Conservation (phyloP, 2,329 filamentous ascomycete species). For the Chaetomiaceae sp. region DNA sequence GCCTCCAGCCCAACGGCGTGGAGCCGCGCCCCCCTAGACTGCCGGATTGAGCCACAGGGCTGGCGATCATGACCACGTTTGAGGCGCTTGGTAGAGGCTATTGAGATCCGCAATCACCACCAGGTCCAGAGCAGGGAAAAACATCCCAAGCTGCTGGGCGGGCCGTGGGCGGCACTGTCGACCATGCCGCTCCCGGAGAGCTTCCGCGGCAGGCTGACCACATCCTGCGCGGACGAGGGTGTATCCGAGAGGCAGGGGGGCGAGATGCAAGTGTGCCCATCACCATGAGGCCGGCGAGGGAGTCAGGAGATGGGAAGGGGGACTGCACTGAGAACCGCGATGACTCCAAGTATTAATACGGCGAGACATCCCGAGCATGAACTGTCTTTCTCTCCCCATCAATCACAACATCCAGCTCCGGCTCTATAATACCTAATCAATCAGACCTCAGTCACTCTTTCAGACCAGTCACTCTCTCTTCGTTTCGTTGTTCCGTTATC, state of each 20-base stretch:
- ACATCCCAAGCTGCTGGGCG: conserved; percentile 1
- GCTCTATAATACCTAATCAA: too few relatives aligned
- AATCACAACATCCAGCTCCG: conserved; percentile 2
- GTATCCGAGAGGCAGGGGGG: too few relatives aligned
- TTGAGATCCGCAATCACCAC: conserved; percentile 16
- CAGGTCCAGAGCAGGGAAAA: not conserved
- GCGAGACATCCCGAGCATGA: not conserved
- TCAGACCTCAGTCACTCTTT: too few relatives aligned
- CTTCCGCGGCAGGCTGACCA: too few relatives aligned
- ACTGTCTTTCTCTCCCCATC: not conserved
- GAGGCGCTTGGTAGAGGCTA: conserved; percentile 9
- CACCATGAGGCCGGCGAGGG: too few relatives aligned
- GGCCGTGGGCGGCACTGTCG: not conserved
- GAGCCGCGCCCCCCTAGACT: not conserved
- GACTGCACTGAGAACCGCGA: too few relatives aligned
- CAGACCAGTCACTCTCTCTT: too few relatives aligned
- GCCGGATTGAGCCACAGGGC: conserved; percentile 8
- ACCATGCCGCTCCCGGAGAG: too few relatives aligned
- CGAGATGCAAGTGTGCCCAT: too few relatives aligned
- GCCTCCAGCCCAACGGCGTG: not conserved
- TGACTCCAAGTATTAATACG: too few relatives aligned
- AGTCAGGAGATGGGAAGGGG: too few relatives aligned
- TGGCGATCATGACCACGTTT: conserved; percentile 5
- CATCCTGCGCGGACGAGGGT: too few relatives aligned
- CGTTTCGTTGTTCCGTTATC: conserved; percentile 8